Evolutionary conservation across 805 yeast genomes (phyloP).

Genomic region (Wickerhamomyces subpelliculosus): DNA sequence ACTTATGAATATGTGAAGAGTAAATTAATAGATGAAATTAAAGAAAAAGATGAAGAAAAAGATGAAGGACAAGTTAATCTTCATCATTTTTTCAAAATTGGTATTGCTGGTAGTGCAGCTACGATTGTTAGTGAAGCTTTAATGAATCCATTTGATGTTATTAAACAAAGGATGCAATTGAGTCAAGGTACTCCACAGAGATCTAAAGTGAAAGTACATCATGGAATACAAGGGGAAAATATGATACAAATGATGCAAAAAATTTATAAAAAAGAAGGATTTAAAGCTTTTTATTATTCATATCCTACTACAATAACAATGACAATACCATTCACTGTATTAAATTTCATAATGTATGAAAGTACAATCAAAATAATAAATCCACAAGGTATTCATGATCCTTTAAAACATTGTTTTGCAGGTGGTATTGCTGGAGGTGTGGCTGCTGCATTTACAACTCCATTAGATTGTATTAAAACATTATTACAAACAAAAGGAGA

Average conservation of each 20-base stretch:
- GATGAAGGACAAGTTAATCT: too few relatives aligned
- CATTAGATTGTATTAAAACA: conserved; percentile 89
- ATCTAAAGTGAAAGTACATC: too few relatives aligned
- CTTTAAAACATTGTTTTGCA: conserved; percentile 84
- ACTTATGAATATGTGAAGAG: conserved; percentile 72
- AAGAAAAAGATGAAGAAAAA: too few relatives aligned
- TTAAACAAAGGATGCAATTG: conserved; percentile 95
- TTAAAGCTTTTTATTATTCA: conserved; percentile 75
- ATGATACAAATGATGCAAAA: too few relatives aligned
- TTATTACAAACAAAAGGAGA: conserved; percentile 77
- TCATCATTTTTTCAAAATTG: conserved; percentile 77
- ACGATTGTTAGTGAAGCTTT: conserved; percentile 87
- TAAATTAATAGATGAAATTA: conserved; percentile 22
- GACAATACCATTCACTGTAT: conserved; percentile 91
- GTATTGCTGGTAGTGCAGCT: conserved; percentile 88
- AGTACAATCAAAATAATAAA: conserved; percentile 66
- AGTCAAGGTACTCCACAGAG: too few relatives aligned
- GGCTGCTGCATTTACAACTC: conserved; percentile 93
- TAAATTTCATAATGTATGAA: conserved; percentile 91
- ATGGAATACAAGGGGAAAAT: too few relatives aligned
- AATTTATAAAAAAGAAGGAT: conserved; percentile 43
- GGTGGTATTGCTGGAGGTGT: conserved; percentile 94
- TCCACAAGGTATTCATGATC: conserved; percentile 75
- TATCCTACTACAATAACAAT: conserved; percentile 94
- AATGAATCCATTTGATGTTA: conserved; percentile 96